Percentiles rank a stretch among this genome's conserved stretches.
Conservation (phyloP, 2,329 filamentous ascomycete genomes). For the Scedosporium boydii region DNA sequence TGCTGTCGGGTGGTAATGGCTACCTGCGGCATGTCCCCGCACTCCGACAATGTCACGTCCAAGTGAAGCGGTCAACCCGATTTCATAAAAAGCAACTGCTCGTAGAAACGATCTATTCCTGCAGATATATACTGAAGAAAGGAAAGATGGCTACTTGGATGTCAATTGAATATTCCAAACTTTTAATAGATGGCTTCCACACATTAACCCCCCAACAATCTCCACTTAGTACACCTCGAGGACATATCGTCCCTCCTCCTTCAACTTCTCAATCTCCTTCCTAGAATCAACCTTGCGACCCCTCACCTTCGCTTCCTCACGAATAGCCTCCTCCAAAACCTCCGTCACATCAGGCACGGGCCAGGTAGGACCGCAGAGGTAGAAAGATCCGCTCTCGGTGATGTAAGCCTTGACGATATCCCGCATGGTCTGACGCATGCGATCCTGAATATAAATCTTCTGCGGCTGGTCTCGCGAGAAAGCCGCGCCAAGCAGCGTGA, state of each 20-base stretch:
- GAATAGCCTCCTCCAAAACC: constrained; percentile 88
- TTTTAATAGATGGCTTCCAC: not conserved
- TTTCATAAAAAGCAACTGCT: no score
- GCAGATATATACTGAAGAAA: no score
- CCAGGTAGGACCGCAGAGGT: constrained; percentile 97
- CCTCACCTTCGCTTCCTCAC: constrained; percentile 56
- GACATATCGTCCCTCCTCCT: constrained; percentile 91
- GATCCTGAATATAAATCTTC: constrained; percentile 99
- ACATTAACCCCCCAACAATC: not conserved
- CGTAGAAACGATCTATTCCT: no score
- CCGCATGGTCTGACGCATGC: constrained; percentile 79
- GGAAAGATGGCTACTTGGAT: no score
- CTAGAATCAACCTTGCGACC: constrained; percentile 75
- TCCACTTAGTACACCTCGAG: constrained; percentile 78
- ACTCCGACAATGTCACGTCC: no score
- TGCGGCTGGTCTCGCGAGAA: constrained; percentile 95
- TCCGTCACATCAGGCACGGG: constrained; percentile 93
- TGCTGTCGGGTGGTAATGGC: no score
- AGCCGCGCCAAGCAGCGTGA: constrained; percentile 84
- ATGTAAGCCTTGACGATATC: constrained; percentile 84
- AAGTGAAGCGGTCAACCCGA: no score
- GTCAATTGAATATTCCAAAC: not conserved
- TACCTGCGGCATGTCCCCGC: no score
- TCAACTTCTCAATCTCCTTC: constrained; percentile 94
- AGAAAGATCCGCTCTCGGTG: constrained; percentile 82